Percentiles rank a stretch among this genome's conserved stretches.
Conservation (phyloP, 2,329 filamentous ascomycete species). For the Pestalotiopsis sp. region DNA sequence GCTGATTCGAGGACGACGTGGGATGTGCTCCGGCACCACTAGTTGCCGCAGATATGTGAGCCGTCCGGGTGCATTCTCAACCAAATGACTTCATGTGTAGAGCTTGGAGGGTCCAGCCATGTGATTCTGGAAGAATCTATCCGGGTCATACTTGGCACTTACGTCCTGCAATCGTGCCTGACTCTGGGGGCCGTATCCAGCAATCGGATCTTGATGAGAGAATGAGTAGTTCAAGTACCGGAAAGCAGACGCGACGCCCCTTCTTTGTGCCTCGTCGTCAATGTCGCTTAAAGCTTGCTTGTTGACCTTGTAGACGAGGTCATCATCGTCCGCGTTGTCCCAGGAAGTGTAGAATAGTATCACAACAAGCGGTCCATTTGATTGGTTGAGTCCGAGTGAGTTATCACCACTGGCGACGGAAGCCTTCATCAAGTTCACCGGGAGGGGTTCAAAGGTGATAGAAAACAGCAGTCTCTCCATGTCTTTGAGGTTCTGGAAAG, state of each 20-base stretch:
- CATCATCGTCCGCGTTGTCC: background rate
- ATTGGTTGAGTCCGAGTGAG: background rate
- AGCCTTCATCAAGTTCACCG: background rate
- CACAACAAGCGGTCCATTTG: background rate
- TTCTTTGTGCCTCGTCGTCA: background rate
- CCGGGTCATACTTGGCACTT: conserved; percentile 23
- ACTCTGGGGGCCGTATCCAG: conserved; percentile 19
- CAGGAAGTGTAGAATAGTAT: background rate
- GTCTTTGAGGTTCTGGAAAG: background rate
- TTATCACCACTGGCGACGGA: background rate
- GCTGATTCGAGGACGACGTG: too few species aligned
- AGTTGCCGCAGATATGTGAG: too few species aligned
- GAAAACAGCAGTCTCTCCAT: background rate
- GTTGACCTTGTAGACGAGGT: background rate
- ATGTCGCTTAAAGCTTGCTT: background rate
- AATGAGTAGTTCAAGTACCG: conserved; percentile 23
- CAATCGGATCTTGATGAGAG: conserved; percentile 21
- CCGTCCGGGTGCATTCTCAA: too few species aligned
- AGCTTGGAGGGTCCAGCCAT: background rate
- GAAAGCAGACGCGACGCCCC: background rate
- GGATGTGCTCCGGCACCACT: too few species aligned
- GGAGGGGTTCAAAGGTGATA: background rate
- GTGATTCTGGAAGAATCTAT: background rate
- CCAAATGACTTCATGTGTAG: background rate
- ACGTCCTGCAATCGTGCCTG: conserved; percentile 17